Conservation (phyloP, 176 grass and related monocot genomes). For the Otatea glauca region DNA sequence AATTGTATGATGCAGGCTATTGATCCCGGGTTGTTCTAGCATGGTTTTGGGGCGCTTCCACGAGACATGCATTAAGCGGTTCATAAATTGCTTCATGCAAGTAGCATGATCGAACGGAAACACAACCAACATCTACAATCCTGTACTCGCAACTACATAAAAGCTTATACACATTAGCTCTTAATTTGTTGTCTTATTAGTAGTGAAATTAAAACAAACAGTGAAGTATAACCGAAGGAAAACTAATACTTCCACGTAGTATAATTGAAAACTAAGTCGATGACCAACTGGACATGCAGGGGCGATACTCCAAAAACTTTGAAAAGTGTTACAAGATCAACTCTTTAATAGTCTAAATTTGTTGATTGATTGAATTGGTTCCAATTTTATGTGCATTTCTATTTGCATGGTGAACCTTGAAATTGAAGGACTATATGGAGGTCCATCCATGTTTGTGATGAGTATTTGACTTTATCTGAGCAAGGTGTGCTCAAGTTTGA, state of each 20-base stretch:
- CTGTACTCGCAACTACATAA: not conserved
- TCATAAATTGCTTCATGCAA: conserved; percentile 43
- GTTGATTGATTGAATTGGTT: too few relatives aligned
- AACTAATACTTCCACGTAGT: not conserved
- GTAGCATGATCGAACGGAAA: conserved; percentile 40
- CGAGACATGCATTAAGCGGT: conserved; percentile 36
- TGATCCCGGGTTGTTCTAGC: too few relatives aligned
- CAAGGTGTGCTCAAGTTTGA: too few relatives aligned
- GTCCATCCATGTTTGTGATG: too few relatives aligned
- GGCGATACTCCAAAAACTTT: too few relatives aligned
- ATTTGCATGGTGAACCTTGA: too few relatives aligned
- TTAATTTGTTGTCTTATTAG: not conserved
- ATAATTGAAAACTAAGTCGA: not conserved
- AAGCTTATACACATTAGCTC: not conserved
- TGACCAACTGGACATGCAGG: not conserved
- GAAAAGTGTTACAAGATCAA: too few relatives aligned
- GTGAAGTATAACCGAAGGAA: not conserved
- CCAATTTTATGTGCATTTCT: too few relatives aligned
- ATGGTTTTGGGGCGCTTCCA: conserved; percentile 23
- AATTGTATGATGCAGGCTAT: too few relatives aligned
- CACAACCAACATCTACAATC: not conserved
- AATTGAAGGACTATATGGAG: too few relatives aligned
- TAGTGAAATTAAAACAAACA: not conserved
- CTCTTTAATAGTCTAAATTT: too few relatives aligned
- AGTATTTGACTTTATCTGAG: too few relatives aligned